Base-by-base conservation (phyloP, 805 yeast genomes). In the Ogataea ganodermae region DNA sequence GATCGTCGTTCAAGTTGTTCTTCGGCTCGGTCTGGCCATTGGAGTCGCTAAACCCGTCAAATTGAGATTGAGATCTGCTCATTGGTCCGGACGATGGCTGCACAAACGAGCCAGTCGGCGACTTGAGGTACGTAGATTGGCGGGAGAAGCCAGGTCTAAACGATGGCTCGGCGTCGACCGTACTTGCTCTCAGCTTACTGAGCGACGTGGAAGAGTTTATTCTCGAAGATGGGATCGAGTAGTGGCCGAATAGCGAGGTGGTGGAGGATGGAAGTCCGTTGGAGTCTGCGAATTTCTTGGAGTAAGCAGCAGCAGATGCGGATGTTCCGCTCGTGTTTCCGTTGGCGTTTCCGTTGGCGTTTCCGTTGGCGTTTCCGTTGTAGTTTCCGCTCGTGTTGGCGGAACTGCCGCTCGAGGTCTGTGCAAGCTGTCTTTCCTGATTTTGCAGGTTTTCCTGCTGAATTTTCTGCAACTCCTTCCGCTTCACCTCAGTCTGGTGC, bases 191-290 rank as follows among this genome's bases (percentile, higher is more conserved):
- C 42, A 45, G 23, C 30, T 43, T 43, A 12, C 44, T 50, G 39
- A 52, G 39, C n/a, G 55, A 37, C 12, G 46, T 42, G 9, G 56
- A 45, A 9, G 56, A 54, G n/a, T 38, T 27, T 17, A 45, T 36
- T 33, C 46, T 32, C 21, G 49, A 44, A 3, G 32, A 12, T 6
- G 45, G 42, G 22, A 28, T 43, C 9, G 51, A 46, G 23, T 45
- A 52, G 16, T 50, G 46, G 10, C 48, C 48, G 30, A 55, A 55
- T 20, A 55, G 46, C 23, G 58, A 55, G 13, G 50, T 39, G 2
- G 57, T 52, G 4, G 57, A 53, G 14, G 52, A 48, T 12, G 57
- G 55, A n/a, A 50, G 22, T 1, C 55, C 53, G 31, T 44, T 48
- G 33, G 39, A 38, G n/a, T 30, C 41, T 2, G 45, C 49, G 38